Percentiles rank a stretch among this genome's conserved stretches.
Conservation (phyloP, 2,329 filamentous ascomycete genomes). For the Sarocladium oryzae region DNA sequence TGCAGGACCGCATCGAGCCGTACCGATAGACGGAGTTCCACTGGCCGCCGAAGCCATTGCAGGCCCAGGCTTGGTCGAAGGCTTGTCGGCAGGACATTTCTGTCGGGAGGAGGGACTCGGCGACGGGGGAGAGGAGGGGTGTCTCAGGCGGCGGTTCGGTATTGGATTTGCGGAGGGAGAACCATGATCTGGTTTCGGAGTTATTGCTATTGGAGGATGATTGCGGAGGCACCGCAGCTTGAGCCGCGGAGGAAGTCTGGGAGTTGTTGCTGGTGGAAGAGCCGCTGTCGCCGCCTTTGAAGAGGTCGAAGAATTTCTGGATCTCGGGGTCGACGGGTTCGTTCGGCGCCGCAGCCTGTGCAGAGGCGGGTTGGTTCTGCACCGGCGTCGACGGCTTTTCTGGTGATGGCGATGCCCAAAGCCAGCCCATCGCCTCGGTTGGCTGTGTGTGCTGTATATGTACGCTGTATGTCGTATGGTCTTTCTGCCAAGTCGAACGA, state of each 20-base stretch:
- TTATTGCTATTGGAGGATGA: slow-evolving; percentile 22
- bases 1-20: slow-evolving; percentile 69
- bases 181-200: slow-evolving; percentile 22
- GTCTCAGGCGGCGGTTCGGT: slow-evolving; percentile 17
- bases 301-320: slow-evolving; percentile 45
- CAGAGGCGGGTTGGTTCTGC: slow-evolving; percentile 16
- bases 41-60: slow-evolving; percentile 84
- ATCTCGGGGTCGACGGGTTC: slow-evolving; percentile 42
- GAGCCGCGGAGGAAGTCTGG: not conserved
- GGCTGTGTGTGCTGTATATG: not conserved
- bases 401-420: slow-evolving; percentile 43
- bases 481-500: no score
- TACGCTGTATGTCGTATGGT: not conserved
- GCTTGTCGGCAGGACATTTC: slow-evolving; percentile 83
- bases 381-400: slow-evolving; percentile 21
- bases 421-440: slow-evolving; percentile 50
- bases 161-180: slow-evolving; percentile 26
- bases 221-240: slow-evolving; percentile 17
- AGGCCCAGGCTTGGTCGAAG: slow-evolving; percentile 93
- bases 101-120: slow-evolving; percentile 67
- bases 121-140: slow-evolving; percentile 38
- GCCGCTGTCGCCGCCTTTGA: slow-evolving; percentile 27
- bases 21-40: slow-evolving; percentile 89
- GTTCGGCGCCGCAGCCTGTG: slow-evolving; percentile 17
- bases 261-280: not conserved